These are phyloP conservation scores for Chaetomium tenue DNA, from an alignment of 495 filamentous ascomycete species.

Conservation along the genomic window DNA sequence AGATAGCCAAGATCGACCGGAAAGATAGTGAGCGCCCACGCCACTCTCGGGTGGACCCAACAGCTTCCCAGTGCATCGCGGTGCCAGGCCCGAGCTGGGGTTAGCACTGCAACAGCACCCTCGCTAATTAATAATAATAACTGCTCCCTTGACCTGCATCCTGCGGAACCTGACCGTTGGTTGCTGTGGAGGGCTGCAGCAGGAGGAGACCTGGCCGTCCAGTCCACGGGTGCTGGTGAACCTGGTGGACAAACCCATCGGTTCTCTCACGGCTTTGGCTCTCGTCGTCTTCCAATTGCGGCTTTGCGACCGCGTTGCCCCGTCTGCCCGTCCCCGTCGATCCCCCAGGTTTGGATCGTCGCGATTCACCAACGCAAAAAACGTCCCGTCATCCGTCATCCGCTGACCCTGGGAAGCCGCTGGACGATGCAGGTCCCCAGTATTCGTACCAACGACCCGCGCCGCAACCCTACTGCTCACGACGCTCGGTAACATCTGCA, in stretches of 20 bases:
- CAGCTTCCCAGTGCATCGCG: neutral
- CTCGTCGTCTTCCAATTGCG: neutral
- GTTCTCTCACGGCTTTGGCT: slow-evolving; percentile 1
- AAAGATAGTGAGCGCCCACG: slow-evolving; percentile 4
- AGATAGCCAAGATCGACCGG: slow-evolving; percentile 8
- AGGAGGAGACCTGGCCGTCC: neutral
- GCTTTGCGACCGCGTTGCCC: slow-evolving; percentile 6
- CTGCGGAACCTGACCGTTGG: slow-evolving; percentile 3
- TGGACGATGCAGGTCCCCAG: slow-evolving; percentile 16
- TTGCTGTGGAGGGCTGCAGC: neutral
- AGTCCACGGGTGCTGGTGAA: too few species aligned
- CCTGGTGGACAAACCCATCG: neutral
- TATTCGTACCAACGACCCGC: neutral
- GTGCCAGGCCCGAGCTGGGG: neutral
- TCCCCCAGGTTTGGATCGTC: slow-evolving; percentile 9
- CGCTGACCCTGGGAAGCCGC: neutral
- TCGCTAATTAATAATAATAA: slow-evolving; percentile 14
- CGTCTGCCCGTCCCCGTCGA: neutral
- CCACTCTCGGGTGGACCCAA: slow-evolving; percentile 9
- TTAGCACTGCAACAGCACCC: neutral
- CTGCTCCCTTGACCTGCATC: slow-evolving; percentile 5
- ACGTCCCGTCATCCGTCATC: neutral
- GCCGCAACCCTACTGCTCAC: neutral
- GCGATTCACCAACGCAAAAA: neutral
- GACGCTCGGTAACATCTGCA: slow-evolving; percentile 1